Conservation (phyloP, 345 rosid species). For the Rhodamnia argentea region DNA sequence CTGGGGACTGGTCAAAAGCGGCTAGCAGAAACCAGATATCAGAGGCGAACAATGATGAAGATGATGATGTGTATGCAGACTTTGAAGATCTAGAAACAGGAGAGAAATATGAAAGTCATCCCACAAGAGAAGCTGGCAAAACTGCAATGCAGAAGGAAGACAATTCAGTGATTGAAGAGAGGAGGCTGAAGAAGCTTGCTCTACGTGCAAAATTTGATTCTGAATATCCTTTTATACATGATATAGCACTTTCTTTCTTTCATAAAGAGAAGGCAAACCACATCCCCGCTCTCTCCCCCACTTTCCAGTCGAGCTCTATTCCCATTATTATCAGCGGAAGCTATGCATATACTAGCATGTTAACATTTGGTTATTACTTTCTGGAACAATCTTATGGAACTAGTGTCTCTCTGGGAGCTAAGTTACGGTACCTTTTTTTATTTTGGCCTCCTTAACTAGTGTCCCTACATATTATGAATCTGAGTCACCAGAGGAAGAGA, state of each 20-base stretch:
- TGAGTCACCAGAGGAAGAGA: constrained; percentile 51
- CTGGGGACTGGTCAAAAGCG: constrained; percentile 84
- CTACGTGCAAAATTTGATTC: constrained; percentile 68
- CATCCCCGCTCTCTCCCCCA: rapidly evolving
- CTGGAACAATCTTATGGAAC: not conserved
- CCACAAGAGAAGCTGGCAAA: constrained; percentile 18
- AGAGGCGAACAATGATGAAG: constrained; percentile 24
- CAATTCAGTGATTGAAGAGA: constrained; percentile 32
- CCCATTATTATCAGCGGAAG: not conserved
- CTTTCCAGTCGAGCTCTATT: not conserved
- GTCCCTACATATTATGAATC: constrained; percentile 45
- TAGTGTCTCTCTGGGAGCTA: not conserved
- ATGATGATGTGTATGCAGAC: constrained; percentile 53
- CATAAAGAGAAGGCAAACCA: not conserved
- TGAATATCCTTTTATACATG: constrained; percentile 68
- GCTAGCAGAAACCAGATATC: constrained; percentile 43
- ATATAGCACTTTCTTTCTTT: not conserved
- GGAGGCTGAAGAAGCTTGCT: constrained; percentile 76
- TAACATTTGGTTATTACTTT: not conserved
- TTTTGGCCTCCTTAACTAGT: constrained; percentile 36
- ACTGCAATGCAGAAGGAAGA: constrained; percentile 31
- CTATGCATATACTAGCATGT: not conserved
- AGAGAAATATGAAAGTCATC: constrained; percentile 31
- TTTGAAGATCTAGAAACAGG: constrained; percentile 93
- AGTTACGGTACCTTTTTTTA: not conserved